Percentiles rank a stretch among this genome's conserved stretches.
These are phyloP conservation scores for Coemansia sp. DNA, from an alignment of 192 early-diverging fungal species.

Conservation along the genomic window DNA sequence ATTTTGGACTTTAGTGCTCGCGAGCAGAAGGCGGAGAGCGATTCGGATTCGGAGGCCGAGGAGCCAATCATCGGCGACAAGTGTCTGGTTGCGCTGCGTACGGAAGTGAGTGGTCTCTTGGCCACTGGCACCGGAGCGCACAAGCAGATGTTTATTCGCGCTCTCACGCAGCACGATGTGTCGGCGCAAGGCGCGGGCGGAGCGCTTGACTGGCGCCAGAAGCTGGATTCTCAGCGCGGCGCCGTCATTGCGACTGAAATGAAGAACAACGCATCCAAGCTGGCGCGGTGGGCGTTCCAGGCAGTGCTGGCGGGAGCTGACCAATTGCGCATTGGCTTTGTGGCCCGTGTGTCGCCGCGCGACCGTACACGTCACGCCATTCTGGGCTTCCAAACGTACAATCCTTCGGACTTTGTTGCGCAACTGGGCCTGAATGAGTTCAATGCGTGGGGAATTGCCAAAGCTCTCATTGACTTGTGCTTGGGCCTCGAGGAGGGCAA, in stretches of 20 bases:
- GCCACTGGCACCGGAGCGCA: conserved; percentile 51
- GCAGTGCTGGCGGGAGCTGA: conserved; percentile 84
- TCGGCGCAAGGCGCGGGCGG: conserved; percentile 80
- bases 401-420: conserved; percentile 83
- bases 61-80: conserved; percentile 55
- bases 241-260: conserved; percentile 96
- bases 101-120: conserved; percentile 82
- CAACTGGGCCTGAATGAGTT: conserved; percentile 85
- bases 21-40: not conserved
- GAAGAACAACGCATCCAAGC: conserved; percentile 95
- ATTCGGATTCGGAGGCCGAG: conserved; percentile 40
- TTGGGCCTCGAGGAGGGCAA: conserved; percentile 86
- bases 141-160: conserved; percentile 65
- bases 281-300: conserved; percentile 95
- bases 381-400: conserved; percentile 80
- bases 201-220: conserved; percentile 91
- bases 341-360: conserved; percentile 73
- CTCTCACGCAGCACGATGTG: conserved; percentile 93
- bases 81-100: conserved; percentile 79
- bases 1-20: conserved; percentile 69
- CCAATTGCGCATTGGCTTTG: conserved; percentile 87
- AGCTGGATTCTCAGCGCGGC: conserved; percentile 91
- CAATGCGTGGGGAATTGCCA: conserved; percentile 95
- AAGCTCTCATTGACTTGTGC: conserved; percentile 88
- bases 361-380: conserved; percentile 80